Base-by-base conservation (phyloP, 345 rosid species). In the Isatis tinctoria region DNA sequence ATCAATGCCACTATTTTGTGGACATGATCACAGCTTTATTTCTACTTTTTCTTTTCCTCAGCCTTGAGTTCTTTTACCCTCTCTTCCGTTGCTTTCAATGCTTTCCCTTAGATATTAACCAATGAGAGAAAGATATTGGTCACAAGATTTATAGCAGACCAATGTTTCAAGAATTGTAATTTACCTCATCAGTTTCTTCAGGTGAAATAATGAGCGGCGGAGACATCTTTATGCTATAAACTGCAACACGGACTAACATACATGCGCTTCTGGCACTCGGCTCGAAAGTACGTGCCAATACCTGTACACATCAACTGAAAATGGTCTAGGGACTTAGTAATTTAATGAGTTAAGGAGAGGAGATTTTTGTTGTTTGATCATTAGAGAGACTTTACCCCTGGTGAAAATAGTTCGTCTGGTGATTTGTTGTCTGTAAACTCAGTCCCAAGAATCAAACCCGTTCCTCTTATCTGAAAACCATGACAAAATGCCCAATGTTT, bases 221-320 rank as follows among this genome's bases (percentile, higher is more conserved):
- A 64, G 85, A 92, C 99, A 92, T 90, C 94, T 90, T 83, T 60
- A 95, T 92, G 82, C 22, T 80, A 75, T 95, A 94, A 35, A 98
- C 99, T n/a, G 96, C 78, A 59, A 90, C 88, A 51, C 99, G 97
- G 45, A 92, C 94, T 74, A 95, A 22, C 96, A 95, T 82, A n/a
- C 45, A 97, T 97, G 0, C 61, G 85, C 82, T 88, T 87, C 83
- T 87, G 77, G 14, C 99, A 92, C 70, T 89, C 88, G 2, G 94
- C 90, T 80, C 87, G 97, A 64, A 95, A 95, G 82, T 84, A 95
- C 56, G 89, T 84, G 0, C 97, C 98, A 44, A 95, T 12, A 44
- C 98, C 99, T 92, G 75, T 13, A 3, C 37, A 36, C 32, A 56
- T 37, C 24, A 64, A 1, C 33, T 30, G 6, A 51, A 8, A 35